Conservation (phyloP, 1,284 basidiomycete species). For the Sparassis latifolia region DNA sequence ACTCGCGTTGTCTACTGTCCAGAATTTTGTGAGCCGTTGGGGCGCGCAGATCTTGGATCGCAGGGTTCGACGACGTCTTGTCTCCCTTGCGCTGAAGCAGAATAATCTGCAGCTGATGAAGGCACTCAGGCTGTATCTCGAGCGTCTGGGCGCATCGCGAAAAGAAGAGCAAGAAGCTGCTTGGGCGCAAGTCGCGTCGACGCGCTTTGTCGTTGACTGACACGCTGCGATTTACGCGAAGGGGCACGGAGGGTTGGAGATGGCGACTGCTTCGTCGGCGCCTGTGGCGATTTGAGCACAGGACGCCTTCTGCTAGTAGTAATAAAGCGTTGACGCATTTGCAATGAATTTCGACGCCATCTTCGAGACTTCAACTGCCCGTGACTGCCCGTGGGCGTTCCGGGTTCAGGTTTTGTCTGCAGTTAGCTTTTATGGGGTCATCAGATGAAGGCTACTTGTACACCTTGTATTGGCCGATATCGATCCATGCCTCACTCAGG, state of each 20-base stretch:
- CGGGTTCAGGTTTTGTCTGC: no score
- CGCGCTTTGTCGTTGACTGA: constrained; percentile 10
- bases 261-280: constrained; percentile 17
- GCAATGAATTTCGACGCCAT: no score
- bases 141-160: constrained; percentile 18
- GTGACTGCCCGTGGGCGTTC: no score
- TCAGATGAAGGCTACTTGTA: no score
- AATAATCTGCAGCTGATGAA: constrained; percentile 45
- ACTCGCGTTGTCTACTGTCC: constrained; percentile 38
- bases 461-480: no score
- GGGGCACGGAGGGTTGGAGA: constrained; percentile 12
- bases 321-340: not conserved
- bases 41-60: constrained; percentile 46
- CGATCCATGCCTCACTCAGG: no score
- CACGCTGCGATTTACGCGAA: constrained; percentile 5
- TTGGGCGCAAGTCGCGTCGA: not conserved
- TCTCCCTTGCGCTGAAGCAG: constrained; percentile 52
- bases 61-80: constrained; percentile 51
- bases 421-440: no score
- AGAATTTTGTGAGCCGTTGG: constrained; percentile 45
- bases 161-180: constrained; percentile 19
- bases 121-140: constrained; percentile 14
- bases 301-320: not conserved
- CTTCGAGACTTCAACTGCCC: no score
- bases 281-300: constrained; percentile 5